Percentiles rank a stretch among this genome's conserved stretches.
phyloP scores from a whole-genome alignment of 148 eudicot genomes.

The Selenicereus undatus region DNA sequence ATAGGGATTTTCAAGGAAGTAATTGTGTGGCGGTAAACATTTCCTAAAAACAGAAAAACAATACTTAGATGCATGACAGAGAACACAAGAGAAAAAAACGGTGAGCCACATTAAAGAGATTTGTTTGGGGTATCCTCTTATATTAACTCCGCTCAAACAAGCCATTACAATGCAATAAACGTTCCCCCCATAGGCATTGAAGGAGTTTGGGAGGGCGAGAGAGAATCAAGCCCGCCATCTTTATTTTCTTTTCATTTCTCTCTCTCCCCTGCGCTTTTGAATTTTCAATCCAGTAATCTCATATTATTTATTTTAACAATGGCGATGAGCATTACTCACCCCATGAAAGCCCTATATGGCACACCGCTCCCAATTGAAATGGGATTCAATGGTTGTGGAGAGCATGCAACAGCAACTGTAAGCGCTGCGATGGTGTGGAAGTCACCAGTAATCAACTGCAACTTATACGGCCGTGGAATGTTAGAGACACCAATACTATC shows the following conservation, averaged over 20 bases:
- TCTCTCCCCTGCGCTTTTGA: background rate
- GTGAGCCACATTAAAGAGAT: background rate
- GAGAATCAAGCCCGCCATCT: background rate
- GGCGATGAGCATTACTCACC: constrained; percentile 45
- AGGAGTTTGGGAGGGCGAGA: background rate
- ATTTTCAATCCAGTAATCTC: background rate
- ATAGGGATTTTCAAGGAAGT: background rate
- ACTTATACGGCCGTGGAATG: background rate
- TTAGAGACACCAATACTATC: background rate
- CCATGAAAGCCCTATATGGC: background rate
- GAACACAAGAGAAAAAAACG: background rate
- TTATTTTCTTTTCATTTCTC: background rate
- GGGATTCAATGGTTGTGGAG: background rate
- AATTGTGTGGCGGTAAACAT: background rate
- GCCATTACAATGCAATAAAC: background rate
- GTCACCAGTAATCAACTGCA: background rate
- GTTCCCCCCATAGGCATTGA: background rate
- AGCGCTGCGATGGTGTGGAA: background rate
- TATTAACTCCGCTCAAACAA: background rate
- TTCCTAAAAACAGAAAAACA: background rate
- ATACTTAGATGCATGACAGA: background rate
- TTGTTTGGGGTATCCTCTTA: background rate
- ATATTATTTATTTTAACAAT: constrained; percentile 3
- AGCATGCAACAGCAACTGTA: background rate
- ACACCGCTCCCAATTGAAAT: background rate